A percentile compares a stretch with the other conserved stretches of the same genome.
Conservation (phyloP, 2,329 filamentous ascomycete genomes). For the Fusarium aywerte region DNA sequence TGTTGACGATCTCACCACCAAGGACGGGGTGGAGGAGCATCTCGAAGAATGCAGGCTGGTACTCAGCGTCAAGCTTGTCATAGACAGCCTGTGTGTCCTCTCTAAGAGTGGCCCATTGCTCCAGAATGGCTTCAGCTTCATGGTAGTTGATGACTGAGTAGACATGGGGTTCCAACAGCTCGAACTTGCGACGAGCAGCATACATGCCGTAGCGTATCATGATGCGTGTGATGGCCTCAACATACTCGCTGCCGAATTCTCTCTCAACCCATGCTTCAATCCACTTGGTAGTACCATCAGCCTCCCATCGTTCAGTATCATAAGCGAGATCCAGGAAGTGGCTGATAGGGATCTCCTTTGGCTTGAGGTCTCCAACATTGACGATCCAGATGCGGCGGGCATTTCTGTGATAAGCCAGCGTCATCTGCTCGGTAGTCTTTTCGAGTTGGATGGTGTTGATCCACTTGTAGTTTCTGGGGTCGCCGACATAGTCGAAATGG, state of each 20-base stretch:
- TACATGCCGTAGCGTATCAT: constrained; percentile 64
- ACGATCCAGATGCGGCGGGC: constrained; percentile 70
- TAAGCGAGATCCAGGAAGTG: constrained; percentile 69
- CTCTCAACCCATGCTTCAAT: constrained; percentile 59
- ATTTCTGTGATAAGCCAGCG: constrained; percentile 59
- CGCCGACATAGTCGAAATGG: constrained; percentile 72
- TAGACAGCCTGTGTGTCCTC: constrained; percentile 58
- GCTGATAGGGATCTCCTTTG: constrained; percentile 65
- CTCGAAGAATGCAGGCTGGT: constrained; percentile 67
- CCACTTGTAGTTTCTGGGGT: constrained; percentile 69
- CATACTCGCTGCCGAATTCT: constrained; percentile 61
- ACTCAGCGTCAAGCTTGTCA: constrained; percentile 53
- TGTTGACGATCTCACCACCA: constrained; percentile 65
- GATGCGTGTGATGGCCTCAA: constrained; percentile 57
- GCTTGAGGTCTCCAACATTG: constrained; percentile 72
- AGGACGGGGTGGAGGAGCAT: constrained; percentile 69
- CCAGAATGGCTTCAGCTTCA: constrained; percentile 66
- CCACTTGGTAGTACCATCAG: constrained; percentile 53
- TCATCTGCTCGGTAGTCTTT: constrained; percentile 54
- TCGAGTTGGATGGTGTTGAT: constrained; percentile 59
- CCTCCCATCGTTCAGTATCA: constrained; percentile 56
- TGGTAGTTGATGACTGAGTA: constrained; percentile 69
- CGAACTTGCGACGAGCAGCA: constrained; percentile 66
- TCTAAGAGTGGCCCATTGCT: constrained; percentile 63
- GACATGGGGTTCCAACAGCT: constrained; percentile 66